Conservation (phyloP, 2,329 filamentous ascomycete genomes). For the Paramyrothecium sp. region DNA sequence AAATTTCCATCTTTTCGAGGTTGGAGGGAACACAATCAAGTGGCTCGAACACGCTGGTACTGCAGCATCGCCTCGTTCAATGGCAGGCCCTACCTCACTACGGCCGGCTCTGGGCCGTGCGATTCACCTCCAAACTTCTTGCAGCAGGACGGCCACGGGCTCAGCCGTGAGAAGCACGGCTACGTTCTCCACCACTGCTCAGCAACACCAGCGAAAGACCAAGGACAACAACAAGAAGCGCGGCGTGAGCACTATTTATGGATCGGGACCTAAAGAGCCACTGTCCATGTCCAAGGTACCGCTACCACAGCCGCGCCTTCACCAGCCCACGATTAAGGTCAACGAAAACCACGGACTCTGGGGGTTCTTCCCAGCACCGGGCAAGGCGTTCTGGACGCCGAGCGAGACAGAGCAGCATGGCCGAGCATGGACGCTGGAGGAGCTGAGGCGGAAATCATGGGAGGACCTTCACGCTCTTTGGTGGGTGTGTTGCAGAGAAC, state of each 20-base stretch:
- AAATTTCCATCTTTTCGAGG: neutral
- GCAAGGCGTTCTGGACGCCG: conserved; percentile 68
- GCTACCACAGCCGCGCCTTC: conserved; percentile 68
- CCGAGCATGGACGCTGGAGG: conserved; percentile 78
- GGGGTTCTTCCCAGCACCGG: conserved; percentile 80
- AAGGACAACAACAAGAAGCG: conserved; percentile 78
- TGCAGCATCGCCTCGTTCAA: conserved; percentile 5
- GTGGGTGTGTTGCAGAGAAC: conserved; percentile 92
- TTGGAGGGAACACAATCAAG: neutral
- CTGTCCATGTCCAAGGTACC: conserved; percentile 70
- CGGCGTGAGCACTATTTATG: conserved; percentile 77
- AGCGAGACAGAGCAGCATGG: conserved; percentile 72
- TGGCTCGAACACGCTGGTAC: neutral
- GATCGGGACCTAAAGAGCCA: conserved; percentile 72
- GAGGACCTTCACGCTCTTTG: conserved; percentile 89
- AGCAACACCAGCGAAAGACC: conserved; percentile 45
- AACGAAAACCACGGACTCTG: conserved; percentile 84
- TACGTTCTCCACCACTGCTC: conserved; percentile 55
- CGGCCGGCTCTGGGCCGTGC: conserved; percentile 22
- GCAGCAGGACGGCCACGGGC: conserved; percentile 7
- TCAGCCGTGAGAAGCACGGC: conserved; percentile 13
- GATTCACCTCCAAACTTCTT: neutral
- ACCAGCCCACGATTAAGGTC: conserved; percentile 55
- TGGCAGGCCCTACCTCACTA: conserved; percentile 25
- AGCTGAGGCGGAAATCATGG: conserved; percentile 88